Evolutionary conservation across 768 basidiomycete species (phyloP).

Genomic region (Pholiota microspora): DNA sequence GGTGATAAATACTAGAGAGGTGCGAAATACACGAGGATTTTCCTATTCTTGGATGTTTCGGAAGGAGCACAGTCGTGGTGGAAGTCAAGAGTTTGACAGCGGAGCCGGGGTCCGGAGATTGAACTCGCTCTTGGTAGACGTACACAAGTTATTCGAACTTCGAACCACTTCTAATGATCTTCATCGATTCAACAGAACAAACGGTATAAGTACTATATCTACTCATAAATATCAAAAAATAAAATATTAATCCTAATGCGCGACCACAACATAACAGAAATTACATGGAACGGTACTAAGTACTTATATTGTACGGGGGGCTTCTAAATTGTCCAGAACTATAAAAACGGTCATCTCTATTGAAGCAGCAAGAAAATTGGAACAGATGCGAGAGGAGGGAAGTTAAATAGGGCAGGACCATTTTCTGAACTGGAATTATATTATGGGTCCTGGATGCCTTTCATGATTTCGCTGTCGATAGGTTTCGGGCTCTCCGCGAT

Average conservation of each 20-base stretch:
- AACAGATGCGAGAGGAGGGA: not conserved
- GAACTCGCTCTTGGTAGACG: not conserved
- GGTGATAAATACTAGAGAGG: not conserved
- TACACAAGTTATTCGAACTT: not conserved
- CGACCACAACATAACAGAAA: too few relatives aligned
- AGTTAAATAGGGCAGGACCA: too few relatives aligned
- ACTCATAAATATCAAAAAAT: too few relatives aligned
- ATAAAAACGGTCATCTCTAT: too few relatives aligned
- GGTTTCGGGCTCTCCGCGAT: not conserved
- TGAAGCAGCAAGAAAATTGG: not conserved
- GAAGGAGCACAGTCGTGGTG: not conserved
- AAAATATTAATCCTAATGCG: too few relatives aligned
- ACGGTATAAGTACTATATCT: too few relatives aligned
- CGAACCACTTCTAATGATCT: too few relatives aligned
- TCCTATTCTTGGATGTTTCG: not conserved
- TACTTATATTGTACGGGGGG: not conserved
- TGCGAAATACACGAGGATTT: constrained; percentile 2
- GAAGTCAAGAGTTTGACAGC: not conserved
- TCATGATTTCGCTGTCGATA: not conserved
- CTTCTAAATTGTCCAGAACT: not conserved
- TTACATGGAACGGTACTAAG: not conserved
- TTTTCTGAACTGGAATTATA: too few relatives aligned
- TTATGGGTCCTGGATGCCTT: not conserved
- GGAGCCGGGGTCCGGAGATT: not conserved
- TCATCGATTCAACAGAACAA: too few relatives aligned